Evolutionary conservation across 768 basidiomycete genomes (phyloP).

Genomic region (Podaxis sp.): DNA sequence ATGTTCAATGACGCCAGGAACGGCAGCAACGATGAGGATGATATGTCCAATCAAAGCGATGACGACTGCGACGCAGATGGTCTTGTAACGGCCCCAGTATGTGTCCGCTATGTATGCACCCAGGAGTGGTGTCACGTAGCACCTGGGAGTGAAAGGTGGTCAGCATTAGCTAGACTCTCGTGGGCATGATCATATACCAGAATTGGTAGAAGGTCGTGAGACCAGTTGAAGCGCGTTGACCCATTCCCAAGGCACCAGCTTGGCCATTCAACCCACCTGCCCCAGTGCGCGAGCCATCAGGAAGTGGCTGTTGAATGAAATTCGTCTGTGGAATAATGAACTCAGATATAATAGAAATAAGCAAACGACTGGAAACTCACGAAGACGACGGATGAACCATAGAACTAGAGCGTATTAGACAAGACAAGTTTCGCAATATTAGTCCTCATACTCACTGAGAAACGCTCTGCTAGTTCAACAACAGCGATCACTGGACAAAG

Average conservation of each 20-base stretch:
- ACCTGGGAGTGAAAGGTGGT: conserved; percentile 28
- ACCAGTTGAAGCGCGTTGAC: conserved; percentile 71
- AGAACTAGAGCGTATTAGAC: conserved; percentile 26
- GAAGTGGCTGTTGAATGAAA: conserved; percentile 71
- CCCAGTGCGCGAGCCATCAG: conserved; percentile 60
- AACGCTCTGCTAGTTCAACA: conserved; percentile 69
- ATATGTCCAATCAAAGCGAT: conserved; percentile 60
- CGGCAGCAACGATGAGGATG: conserved; percentile 59
- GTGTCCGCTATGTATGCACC: conserved; percentile 70
- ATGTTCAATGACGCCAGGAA: conserved; percentile 62
- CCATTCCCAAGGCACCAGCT: conserved; percentile 63
- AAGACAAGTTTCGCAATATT: neutral
- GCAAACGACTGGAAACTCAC: conserved; percentile 21
- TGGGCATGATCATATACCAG: conserved; percentile 36
- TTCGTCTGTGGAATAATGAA: conserved; percentile 44
- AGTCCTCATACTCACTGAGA: conserved; percentile 44
- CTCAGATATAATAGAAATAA: neutral
- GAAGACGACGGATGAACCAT: conserved; percentile 47
- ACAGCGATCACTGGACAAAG: conserved; percentile 50
- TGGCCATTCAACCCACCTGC: conserved; percentile 49
- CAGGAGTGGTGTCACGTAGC: conserved; percentile 53
- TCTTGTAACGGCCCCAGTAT: conserved; percentile 65
- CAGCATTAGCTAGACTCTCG: neutral
- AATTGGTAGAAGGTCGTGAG: conserved; percentile 68
- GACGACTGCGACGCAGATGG: conserved; percentile 50